Base-by-base conservation (phyloP, 176 grass and related monocot genomes). In the Saccharum officinarum region DNA sequence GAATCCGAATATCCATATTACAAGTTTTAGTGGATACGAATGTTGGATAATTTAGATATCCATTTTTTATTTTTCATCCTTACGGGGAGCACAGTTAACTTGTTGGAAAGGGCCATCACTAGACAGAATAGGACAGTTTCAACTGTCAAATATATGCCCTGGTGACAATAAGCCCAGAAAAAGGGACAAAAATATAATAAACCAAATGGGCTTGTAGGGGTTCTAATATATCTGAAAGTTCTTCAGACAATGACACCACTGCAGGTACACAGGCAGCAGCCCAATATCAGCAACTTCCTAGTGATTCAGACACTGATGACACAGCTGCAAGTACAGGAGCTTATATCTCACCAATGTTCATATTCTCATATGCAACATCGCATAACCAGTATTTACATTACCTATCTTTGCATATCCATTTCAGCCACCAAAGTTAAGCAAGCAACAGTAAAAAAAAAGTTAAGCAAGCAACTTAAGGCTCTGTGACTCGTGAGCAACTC, bases 381-480 rank as follows among this genome's bases (percentile, higher is more conserved):
- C 8, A 55, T n/a, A 57, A 57, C 54, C 20, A 57, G 54, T n/a
- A 57, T 22, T 57, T 55, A 55, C 17, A 22, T 55, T 61, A 11
- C 8, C 57, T 61, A 25, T 23, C 3, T 50, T 50, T 75, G 31
- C 72, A 75, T 50, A 52, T 34, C 26, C 28, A 52, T 52, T 37
- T 39, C 26, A 40, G 31, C 42, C 49, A 77, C 31, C 12, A 36
- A 85, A 77, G 25, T 23, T 39, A 63, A 88, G 34, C 80, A 70
- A 41, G 44, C 18, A 57, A 55, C 23, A 59, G 20, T 15, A 72
- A 49, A 60, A 60, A 34, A 84, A 71, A 50, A 50, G 9, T 23
- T n/a, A 72, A 88, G 34, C 80, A 47, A 46, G 17, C 25, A 22
- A 70, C 23, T n/a, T 15, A 47, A 75, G 47, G 69, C 69, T 80